Evolutionary conservation across 2,329 filamentous ascomycete genomes (phyloP).

Genomic region (Aspergillus fischeri): DNA sequence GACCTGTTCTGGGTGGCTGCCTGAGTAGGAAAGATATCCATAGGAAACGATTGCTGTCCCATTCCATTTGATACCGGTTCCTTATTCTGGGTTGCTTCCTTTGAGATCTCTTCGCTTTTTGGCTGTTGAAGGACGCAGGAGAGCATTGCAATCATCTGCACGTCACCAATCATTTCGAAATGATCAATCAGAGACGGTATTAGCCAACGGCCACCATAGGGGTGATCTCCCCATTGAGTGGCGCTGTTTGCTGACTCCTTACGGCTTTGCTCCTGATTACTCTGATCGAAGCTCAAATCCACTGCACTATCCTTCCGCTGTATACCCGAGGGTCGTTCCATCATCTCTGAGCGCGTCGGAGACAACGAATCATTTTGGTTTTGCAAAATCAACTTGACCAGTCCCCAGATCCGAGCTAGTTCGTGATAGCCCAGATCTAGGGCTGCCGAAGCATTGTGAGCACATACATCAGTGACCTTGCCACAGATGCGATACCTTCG

Average conservation of each 20-base stretch:
- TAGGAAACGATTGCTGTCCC: constrained; percentile 43
- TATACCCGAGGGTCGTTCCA: constrained; percentile 57
- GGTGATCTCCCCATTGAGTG: constrained; percentile 55
- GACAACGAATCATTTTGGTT: constrained; percentile 70
- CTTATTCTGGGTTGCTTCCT: constrained; percentile 9
- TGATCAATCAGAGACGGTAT: constrained; percentile 56
- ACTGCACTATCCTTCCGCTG: constrained; percentile 31
- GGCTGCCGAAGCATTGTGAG: constrained; percentile 77
- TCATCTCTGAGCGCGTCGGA: constrained; percentile 54
- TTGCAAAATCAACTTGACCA: constrained; percentile 71
- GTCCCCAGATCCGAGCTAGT: constrained; percentile 76
- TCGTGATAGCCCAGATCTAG: constrained; percentile 66
- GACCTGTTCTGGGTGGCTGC: constrained; percentile 41
- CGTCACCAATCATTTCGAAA: constrained; percentile 57
- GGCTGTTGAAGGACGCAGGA: constrained; percentile 56
- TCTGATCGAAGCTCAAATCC: constrained; percentile 27
- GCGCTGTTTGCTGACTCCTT: constrained; percentile 40
- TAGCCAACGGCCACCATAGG: constrained; percentile 53
- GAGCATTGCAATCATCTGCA: constrained; percentile 64
- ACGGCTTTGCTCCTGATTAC: constrained; percentile 29
- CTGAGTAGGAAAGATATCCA: constrained; percentile 45
- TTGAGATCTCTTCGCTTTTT: constrained; percentile 36
- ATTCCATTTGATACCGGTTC: constrained; percentile 32
- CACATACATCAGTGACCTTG: constrained; percentile 73
- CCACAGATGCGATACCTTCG: constrained; percentile 80